A percentile compares a stretch with the other conserved stretches of the same genome.
Evolutionary conservation across 129 eudicot genomes (phyloP).

Genomic region (Gnaphalium uliginosum): DNA sequence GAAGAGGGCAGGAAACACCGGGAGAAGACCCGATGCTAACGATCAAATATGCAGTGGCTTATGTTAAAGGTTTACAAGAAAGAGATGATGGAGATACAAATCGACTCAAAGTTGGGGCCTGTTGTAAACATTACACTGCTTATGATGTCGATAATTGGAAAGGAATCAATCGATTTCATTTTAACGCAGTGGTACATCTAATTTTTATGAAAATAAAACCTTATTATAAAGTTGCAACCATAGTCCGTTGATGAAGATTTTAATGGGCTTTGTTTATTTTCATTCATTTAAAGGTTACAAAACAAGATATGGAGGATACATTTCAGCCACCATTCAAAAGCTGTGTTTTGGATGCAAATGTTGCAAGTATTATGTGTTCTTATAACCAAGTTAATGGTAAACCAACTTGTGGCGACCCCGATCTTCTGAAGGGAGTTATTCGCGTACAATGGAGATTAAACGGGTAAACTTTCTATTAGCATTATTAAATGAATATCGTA

Average conservation of each 20-base stretch:
- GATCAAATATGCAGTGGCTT: conserved; percentile 65
- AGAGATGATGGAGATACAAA: conserved; percentile 70
- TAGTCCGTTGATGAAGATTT: background rate
- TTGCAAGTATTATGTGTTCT: conserved; percentile 97
- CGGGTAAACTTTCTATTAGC: conserved; percentile 67
- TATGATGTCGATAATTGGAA: conserved; percentile 92
- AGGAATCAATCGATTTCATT: conserved; percentile 64
- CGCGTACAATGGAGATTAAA: conserved; percentile 86
- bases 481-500: no score
- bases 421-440: conserved; percentile 64
- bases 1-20: conserved; percentile 92
- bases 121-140: conserved; percentile 95
- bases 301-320: conserved; percentile 94
- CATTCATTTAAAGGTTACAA: conserved; percentile 61
- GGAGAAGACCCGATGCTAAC: conserved; percentile 87
- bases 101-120: conserved; percentile 83
- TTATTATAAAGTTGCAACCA: background rate
- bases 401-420: conserved; percentile 84
- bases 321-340: conserved; percentile 92
- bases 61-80: conserved; percentile 77
- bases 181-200: conserved; percentile 52
- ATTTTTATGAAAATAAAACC: background rate
- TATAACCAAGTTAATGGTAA: conserved; percentile 90
- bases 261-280: background rate
- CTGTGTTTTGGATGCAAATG: conserved; percentile 90